Base-by-base conservation (phyloP, 148 eudicot species). In the Nepenthes gracilis region DNA sequence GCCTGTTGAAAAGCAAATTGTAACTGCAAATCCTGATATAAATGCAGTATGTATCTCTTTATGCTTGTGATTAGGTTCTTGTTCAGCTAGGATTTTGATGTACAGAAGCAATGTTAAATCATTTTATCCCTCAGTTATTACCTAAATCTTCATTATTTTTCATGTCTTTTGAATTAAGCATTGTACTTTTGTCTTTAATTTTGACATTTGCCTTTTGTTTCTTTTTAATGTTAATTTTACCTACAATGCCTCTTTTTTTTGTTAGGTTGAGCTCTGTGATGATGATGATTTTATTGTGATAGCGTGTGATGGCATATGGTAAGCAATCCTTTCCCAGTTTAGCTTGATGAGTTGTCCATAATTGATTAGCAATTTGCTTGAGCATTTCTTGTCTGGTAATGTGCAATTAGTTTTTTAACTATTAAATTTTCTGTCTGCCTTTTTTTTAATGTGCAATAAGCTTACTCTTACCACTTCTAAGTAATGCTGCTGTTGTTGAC, bases 241-340 rank as follows among this genome's bases (percentile, higher is more conserved):
- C 12, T 49, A 11, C 6, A 49, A 6, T 47, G 8, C 47, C 14
- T 55, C 32, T 48, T 5, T 36, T 64, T 36, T 15, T 63, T 33
- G 37, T 55, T 68, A 84, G 87, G 84, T 88, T 68, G 91, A 86
- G 67, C 95, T 94, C 62, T 84, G 95, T 70, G 90, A 78, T 38
- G 88, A 89, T 66, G 99, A 94, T 67, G 99, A 94, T 15, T 94
- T 94, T 72, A 55, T 94, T 4, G 95, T 89, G 74, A 82, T 94
- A 64, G 99, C 99, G 38, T 94, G 99, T 63, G 99, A 94, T 73
- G 99, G 99, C 47, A 85, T 94, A 55, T 94, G 99, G 99, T 94
- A 78, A 64, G 88, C 66, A 59, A 35, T 66, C 13, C 32, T n/a
- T 65, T 64, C n/a, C 38, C 54, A 1, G 11, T 45, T 61, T 38